These are phyloP conservation scores for Fusarium tupiense DNA, from an alignment of 2,329 filamentous ascomycete species.

Conservation along the genomic window DNA sequence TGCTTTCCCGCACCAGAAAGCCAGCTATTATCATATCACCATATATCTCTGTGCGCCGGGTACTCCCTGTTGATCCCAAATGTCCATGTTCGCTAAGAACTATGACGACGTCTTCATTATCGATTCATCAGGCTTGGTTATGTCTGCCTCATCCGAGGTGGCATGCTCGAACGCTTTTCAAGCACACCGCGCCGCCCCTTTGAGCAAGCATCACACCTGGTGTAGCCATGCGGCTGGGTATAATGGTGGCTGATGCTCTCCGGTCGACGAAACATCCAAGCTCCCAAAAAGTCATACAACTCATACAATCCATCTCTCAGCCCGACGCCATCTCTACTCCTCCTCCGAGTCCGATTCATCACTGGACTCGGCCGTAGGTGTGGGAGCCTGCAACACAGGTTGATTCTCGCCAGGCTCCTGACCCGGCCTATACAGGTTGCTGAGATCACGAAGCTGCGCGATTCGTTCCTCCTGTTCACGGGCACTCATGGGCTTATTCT, in stretches of 20 bases:
- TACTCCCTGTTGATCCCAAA: slow-evolving; percentile 1
- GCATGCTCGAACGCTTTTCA: slow-evolving; percentile 16
- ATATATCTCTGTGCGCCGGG: not conserved
- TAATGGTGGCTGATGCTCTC: slow-evolving; percentile 41
- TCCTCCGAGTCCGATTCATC: slow-evolving; percentile 61
- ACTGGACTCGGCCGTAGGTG: slow-evolving; percentile 49
- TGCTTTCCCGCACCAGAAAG: slow-evolving; percentile 5
- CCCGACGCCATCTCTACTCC: slow-evolving; percentile 48
- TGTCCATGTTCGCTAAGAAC: slow-evolving; percentile 21
- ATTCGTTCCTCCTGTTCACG: slow-evolving; percentile 74
- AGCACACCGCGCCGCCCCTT: slow-evolving; percentile 18
- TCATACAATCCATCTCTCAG: slow-evolving; percentile 39
- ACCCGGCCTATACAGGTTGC: slow-evolving; percentile 54
- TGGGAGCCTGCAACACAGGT: slow-evolving; percentile 40
- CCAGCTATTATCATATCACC: not conserved
- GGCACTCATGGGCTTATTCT: slow-evolving; percentile 81
- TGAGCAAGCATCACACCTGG: slow-evolving; percentile 35
- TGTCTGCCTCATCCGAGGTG: slow-evolving; percentile 21
- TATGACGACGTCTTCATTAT: slow-evolving; percentile 28
- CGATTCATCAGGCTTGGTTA: slow-evolving; percentile 26
- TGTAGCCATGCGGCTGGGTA: slow-evolving; percentile 43
- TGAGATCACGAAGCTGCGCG: slow-evolving; percentile 65
- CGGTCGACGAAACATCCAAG: slow-evolving; percentile 32
- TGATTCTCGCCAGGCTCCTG: slow-evolving; percentile 46
- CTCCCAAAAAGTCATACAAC: slow-evolving; percentile 36